Evolutionary conservation across 1,139 yeast species (phyloP), one percentile per base, ranked within the genome.

Genomic region (Blastobotrys buckinghamii): DNA sequence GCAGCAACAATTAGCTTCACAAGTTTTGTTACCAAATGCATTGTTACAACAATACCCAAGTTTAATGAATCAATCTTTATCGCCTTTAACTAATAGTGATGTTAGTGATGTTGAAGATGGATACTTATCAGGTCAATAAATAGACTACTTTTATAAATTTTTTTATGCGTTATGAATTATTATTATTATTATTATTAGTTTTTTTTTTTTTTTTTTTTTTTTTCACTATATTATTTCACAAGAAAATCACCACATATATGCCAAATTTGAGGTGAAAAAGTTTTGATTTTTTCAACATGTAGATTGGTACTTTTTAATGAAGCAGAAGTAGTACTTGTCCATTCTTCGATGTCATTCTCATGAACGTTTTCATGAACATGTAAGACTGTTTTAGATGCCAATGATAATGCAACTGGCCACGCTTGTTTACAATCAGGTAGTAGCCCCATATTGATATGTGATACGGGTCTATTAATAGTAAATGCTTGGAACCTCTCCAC

Each of bases 201-300:
- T 29, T 6, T 29, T 6, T 29, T 13, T 39, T 43, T 44, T 29
- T 40, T 34, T 40, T 26, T 30, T 42, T 36, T 12, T 36, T 36
- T 26, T 7, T 17, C 39, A 9, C 39, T 15, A 4, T 22, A 6
- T 29, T 29, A 29, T 29, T 29, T 27, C 4, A 43, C 43, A 16
- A 19, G 26, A 43, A 42, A 40, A 19, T 84, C 95, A 3, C 78
- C 73, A 32, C 85, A 86, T 6, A 84, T 69, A 58, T 87, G 96
- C 84, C 87, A 83, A 1, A 87, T 78, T 45, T 83, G 94, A 0
- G 96, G 96, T 0, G 96, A 95, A 71, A 82, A 88, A 0, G 92
- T 84, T 67, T 87, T 87, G 49, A 88, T 84, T 55, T 71, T 77
- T 52, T 82, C 84, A 2, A 78, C 53, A 52, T 75, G 75, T 2